phyloP scores from a whole-genome alignment of 1,139 yeast species.

The Blastobotrys aristatus region DNA sequence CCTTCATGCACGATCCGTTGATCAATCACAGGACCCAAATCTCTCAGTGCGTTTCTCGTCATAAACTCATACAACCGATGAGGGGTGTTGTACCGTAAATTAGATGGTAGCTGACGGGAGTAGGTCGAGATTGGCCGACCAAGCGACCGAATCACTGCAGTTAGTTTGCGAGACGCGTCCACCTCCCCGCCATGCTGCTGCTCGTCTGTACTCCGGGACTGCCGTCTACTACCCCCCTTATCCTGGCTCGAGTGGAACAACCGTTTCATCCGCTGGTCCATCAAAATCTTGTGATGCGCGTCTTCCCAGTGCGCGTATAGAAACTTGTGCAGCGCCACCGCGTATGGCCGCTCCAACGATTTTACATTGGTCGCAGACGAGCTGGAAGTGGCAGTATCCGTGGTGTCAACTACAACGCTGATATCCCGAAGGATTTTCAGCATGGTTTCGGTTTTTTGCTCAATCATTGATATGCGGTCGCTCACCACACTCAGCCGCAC shows the following conservation, averaged over 20 bases:
- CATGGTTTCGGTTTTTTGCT: slow-evolving; percentile 14
- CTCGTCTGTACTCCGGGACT: neutral
- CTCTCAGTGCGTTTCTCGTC: slow-evolving; percentile 59
- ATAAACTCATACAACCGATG: slow-evolving; percentile 62
- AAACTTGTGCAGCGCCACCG: slow-evolving; percentile 49
- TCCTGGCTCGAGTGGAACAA: slow-evolving; percentile 5
- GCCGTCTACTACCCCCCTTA: neutral
- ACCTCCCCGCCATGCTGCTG: slow-evolving; percentile 11
- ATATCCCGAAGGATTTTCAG: slow-evolving; percentile 10
- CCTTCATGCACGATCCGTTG: slow-evolving; percentile 55
- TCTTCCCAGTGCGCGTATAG: slow-evolving; percentile 56
- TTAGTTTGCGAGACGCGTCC: slow-evolving; percentile 21
- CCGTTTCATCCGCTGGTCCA: slow-evolving; percentile 26
- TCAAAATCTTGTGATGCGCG: slow-evolving; percentile 35
- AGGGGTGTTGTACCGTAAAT: slow-evolving; percentile 15
- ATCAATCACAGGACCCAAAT: slow-evolving; percentile 43
- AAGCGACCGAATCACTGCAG: slow-evolving; percentile 24
- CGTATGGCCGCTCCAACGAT: slow-evolving; percentile 16
- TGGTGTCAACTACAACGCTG: neutral
- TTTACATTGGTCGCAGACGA: slow-evolving; percentile 1
- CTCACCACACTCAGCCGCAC: slow-evolving; percentile 44
- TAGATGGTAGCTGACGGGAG: slow-evolving; percentile 12
- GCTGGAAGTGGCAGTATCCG: neutral
- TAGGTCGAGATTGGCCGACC: slow-evolving; percentile 23
- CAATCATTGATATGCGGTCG: slow-evolving; percentile 36